These are phyloP conservation scores for Epichloe glyceriae DNA, from an alignment of 2,329 filamentous ascomycete species.

Conservation along the genomic window DNA sequence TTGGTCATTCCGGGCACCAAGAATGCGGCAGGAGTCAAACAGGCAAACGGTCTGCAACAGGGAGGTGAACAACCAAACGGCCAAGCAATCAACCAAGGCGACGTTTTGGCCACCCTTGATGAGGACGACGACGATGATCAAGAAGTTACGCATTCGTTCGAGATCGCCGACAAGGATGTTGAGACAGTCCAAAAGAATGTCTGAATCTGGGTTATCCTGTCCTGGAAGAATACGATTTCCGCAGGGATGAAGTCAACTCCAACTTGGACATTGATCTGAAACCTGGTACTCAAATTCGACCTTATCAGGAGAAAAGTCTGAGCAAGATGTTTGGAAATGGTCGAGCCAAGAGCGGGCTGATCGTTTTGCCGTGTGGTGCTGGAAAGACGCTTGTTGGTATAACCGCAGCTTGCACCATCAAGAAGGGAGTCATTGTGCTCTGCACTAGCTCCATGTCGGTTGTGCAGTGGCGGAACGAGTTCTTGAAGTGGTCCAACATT, in stretches of 20 bases:
- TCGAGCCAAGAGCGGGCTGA: conserved; percentile 91
- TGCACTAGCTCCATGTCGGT: conserved; percentile 98
- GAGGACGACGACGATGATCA: conserved; percentile 84
- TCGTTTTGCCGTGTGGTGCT: conserved; percentile 89
- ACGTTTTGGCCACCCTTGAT: conserved; percentile 60
- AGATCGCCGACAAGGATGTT: conserved; percentile 71
- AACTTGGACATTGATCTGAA: conserved; percentile 89
- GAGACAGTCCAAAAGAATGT: conserved; percentile 80
- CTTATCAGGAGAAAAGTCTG: conserved; percentile 94
- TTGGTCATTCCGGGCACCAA: conserved; percentile 91
- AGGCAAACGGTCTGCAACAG: conserved; percentile 38
- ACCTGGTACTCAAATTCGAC: conserved; percentile 76
- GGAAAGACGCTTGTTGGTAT: conserved; percentile 98
- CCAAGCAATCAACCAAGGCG: conserved; percentile 43
- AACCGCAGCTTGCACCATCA: conserved; percentile 93
- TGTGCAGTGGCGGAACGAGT: conserved; percentile 92
- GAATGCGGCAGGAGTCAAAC: conserved; percentile 76
- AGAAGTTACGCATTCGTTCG: conserved; percentile 84
- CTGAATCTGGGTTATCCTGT: conserved; percentile 76
- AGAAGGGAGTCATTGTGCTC: conserved; percentile 88
- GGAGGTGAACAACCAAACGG: conserved; percentile 27
- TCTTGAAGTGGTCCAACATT: conserved; percentile 95
- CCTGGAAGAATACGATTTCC: conserved; percentile 94
- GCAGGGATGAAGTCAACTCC: conserved; percentile 77
- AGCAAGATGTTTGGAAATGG: conserved; percentile 99